Base-by-base conservation (phyloP, 305 asterid genomes). In the Striga hermonthica region DNA sequence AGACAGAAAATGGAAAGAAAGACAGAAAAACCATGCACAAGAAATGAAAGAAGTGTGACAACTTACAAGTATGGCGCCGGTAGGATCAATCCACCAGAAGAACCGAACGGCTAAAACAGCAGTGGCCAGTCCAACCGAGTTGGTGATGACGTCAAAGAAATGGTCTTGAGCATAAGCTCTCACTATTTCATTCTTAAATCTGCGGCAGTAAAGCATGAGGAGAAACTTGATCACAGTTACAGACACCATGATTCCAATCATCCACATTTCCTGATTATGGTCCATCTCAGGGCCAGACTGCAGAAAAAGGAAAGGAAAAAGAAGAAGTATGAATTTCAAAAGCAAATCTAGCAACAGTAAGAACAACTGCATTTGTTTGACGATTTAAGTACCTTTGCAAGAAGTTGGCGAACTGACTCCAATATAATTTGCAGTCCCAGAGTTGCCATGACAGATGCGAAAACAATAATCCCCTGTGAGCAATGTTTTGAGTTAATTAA, bases 371-470 rank as follows among this genome's bases (percentile, higher is more conserved):
- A 22, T 22, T 28, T 40, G 16, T 11, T n/a, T 14, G 14, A 41
- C 39, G 13, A 37, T 34, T 22, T 9, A 53, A 62, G 43, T 84
- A 88, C 96, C 97, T 84, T 79, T 11, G 87, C 72, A 57, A 84
- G 13, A 59, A 90, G 72, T 75, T 84, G 84, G 52, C 90, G 83
- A 41, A 67, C 85, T 64, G 97, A 90, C 74, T 90, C 96, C 16
- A 88, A 81, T 68, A 90, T 74, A 43, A 90, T 86, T 80, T 90
- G 96, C 68, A 90, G 74, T 71, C 97, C 97, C 36, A 90, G 78
- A 57, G 97, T 90, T 12, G 97, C 97, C 97, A 90, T 90, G 10
- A 88, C 93, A 37, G 97, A 90, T 43, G 97, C 97, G 65, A 90
- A 90, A 44, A 86, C 91, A 66, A 90, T 82, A 59, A 90, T 88